Evolutionary conservation across 345 rosid species (phyloP).

Genomic region (Salix viminalis): DNA sequence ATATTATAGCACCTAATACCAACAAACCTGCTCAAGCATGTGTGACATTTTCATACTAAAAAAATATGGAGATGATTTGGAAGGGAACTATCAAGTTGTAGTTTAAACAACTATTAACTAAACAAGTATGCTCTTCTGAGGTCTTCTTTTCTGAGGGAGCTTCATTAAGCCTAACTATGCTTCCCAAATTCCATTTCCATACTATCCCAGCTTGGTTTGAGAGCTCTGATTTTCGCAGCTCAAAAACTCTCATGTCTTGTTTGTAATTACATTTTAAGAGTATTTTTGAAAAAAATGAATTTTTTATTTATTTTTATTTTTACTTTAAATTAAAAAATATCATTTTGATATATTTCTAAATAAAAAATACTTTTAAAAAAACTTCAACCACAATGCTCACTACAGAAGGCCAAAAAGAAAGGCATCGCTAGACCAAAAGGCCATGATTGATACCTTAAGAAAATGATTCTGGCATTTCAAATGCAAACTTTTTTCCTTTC

Average conservation of each 20-base stretch:
- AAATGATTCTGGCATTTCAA: neutral
- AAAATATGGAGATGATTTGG: neutral
- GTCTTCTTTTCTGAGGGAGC: neutral
- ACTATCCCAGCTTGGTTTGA: neutral
- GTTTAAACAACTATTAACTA: neutral
- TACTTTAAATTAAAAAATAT: no score
- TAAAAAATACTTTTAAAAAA: no score
- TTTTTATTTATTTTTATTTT: no score
- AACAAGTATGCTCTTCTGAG: no score
- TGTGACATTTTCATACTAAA: neutral
- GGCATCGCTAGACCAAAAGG: neutral
- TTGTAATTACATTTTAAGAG: no score
- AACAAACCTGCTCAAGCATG: conserved; percentile 2
- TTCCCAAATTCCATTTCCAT: neutral
- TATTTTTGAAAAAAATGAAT: no score
- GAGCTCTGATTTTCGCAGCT: neutral
- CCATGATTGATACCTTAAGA: neutral
- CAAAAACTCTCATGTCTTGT: no score
- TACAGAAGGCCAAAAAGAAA: neutral
- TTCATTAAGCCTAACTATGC: neutral
- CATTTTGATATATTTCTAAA: no score
- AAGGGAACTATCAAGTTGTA: neutral
- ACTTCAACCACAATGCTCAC: no score
- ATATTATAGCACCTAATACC: neutral
- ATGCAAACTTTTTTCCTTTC: neutral